A percentile compares a stretch with the other conserved stretches of the same genome.
These are phyloP conservation scores for Pythium biforme DNA, from an alignment of 352 stramenopile genomes.

Conservation along the genomic window DNA sequence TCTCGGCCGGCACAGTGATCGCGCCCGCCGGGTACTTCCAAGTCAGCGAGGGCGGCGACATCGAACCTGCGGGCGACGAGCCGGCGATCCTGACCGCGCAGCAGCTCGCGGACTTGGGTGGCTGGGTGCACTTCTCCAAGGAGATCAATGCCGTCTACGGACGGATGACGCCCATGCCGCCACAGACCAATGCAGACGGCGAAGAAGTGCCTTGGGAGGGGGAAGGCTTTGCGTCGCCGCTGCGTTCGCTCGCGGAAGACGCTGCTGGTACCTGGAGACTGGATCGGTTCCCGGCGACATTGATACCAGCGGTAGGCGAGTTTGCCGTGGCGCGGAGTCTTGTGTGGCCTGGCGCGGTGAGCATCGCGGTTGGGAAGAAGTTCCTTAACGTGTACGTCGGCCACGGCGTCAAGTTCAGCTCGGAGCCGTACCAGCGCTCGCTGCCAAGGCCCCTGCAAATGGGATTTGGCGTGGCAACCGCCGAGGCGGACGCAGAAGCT, in stretches of 20 bases:
- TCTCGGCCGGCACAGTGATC: slow-evolving; percentile 76
- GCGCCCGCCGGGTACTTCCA: slow-evolving; percentile 87
- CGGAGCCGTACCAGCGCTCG: slow-evolving; percentile 56
- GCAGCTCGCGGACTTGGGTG: slow-evolving; percentile 67
- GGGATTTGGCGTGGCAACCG: slow-evolving; percentile 44
- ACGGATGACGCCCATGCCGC: slow-evolving; percentile 63
- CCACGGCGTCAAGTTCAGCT: slow-evolving; percentile 74
- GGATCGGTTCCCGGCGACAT: slow-evolving; percentile 61
- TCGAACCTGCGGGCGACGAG: slow-evolving; percentile 61
- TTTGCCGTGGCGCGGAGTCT: slow-evolving; percentile 73
- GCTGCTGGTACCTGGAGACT: slow-evolving; percentile 68
- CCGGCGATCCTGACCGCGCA: slow-evolving; percentile 71
- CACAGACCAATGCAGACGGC: slow-evolving; percentile 68
- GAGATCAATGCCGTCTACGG: slow-evolving; percentile 86
- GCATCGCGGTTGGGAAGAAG: slow-evolving; percentile 81
- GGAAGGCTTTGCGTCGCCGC: slow-evolving; percentile 58
- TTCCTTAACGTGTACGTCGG: slow-evolving; percentile 91
- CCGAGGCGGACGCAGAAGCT: slow-evolving; percentile 31
- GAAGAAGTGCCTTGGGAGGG: slow-evolving; percentile 68
- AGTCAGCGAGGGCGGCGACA: slow-evolving; percentile 66
- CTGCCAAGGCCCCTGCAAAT: slow-evolving; percentile 48
- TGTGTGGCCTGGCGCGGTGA: slow-evolving; percentile 85
- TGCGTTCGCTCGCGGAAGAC: slow-evolving; percentile 69
- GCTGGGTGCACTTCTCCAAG: slow-evolving; percentile 88
- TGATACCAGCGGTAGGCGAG: slow-evolving; percentile 58